Base-by-base conservation (phyloP, 2,329 filamentous ascomycete genomes). In the Bipolaris oryzae region DNA sequence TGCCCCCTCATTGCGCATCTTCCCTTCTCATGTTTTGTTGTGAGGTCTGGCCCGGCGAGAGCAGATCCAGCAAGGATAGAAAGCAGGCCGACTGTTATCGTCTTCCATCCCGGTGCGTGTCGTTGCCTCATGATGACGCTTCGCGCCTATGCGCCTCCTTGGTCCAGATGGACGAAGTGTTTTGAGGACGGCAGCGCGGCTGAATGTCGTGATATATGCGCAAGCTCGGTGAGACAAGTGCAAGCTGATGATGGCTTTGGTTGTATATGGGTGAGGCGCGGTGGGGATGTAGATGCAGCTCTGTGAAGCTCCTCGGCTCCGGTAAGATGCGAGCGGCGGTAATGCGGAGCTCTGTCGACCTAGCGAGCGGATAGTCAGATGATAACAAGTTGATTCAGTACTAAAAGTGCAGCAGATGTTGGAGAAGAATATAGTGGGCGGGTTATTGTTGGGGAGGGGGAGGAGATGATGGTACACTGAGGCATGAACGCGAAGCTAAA, bases 1-100 rank as follows among this genome's bases (percentile, higher is more conserved):
- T 96, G 89, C 7, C 92, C 92, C 47, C 94, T 87, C 61, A 98
- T 91, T 1, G 94, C 92, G 77, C 94, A 98, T 63, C 94, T 85
- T 38, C 94, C 94, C 47, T 88, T 82, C 77, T 97, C 93, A 68
- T 97, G 94, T 63, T 87, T 90, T 1, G 72, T 62, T 10, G 74
- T 76, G 35, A 74, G 62, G 25, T 73, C 71, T 34, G 73, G 72
- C 5, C 67, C 69, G 10, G 68, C 72, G 25, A 73, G 54, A 21
- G 65, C 67, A 15, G 71, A 53, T n/a, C 61, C 64, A 11, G 68
- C 67, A 34, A 74, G 60, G 34, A 72, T 55, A 50, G 68, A 63
- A 34, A 75, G 55, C 50, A 76, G 55, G 15, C 69, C 71, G 16
- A 70, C 66, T 20, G 69, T 59, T 43, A 62, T 59, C 20, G 60